Conservation (phyloP, 2,329 filamentous ascomycete genomes). For the Plenodomus lindquistii region DNA sequence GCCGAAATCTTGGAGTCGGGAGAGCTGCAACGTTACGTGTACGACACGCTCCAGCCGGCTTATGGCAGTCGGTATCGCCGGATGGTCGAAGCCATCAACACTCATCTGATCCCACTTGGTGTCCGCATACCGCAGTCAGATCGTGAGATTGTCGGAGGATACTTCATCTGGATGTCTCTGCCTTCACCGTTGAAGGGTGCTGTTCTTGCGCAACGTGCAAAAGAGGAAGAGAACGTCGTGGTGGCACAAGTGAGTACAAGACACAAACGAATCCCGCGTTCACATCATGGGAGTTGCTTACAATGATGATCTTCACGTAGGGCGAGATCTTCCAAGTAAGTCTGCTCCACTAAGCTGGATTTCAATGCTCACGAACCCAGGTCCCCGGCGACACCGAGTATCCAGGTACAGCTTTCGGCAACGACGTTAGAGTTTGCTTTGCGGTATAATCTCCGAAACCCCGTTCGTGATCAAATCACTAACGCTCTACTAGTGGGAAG, state of each 20-base stretch:
- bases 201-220: slow-evolving; percentile 61
- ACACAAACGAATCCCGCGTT: slow-evolving; percentile 1
- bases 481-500: slow-evolving; percentile 55
- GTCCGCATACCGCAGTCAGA: slow-evolving; percentile 54
- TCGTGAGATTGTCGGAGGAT: slow-evolving; percentile 69
- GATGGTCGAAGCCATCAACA: slow-evolving; percentile 63
- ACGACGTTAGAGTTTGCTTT: slow-evolving; percentile 48
- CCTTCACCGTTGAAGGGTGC: slow-evolving; percentile 58
- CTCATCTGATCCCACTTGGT: slow-evolving; percentile 65
- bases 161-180: slow-evolving; percentile 80
- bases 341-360: slow-evolving; percentile 46
- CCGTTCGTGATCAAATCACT: slow-evolving; percentile 2
- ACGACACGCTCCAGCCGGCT: slow-evolving; percentile 56
- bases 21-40: slow-evolving; percentile 58
- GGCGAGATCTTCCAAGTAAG: slow-evolving; percentile 68
- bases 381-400: slow-evolving; percentile 52
- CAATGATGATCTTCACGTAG: slow-evolving; percentile 43
- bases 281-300: slow-evolving; percentile 20
- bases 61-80: slow-evolving; percentile 58
- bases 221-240: slow-evolving; percentile 66
- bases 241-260: slow-evolving; percentile 57
- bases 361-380: slow-evolving; percentile 22
- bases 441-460: slow-evolving; percentile 20
- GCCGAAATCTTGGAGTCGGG: slow-evolving; percentile 58
- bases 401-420: slow-evolving; percentile 58